A percentile compares a stretch with the other conserved stretches of the same genome.
These are phyloP conservation scores for Diaporthe vaccinii DNA, from an alignment of 2,329 filamentous ascomycete species.

Conservation along the genomic window DNA sequence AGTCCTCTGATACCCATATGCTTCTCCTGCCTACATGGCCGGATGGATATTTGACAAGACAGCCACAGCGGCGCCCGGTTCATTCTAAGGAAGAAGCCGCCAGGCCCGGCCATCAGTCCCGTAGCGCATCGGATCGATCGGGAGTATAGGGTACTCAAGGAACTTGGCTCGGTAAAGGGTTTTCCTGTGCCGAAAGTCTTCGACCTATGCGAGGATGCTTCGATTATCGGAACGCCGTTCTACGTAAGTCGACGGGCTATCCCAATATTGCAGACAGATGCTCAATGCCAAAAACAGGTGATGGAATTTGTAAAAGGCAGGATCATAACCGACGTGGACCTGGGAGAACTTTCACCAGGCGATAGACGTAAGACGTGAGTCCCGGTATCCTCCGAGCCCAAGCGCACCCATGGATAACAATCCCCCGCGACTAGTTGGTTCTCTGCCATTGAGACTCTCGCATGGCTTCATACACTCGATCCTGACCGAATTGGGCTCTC, in stretches of 20 bases:
- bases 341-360: not conserved
- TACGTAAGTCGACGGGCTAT: not conserved
- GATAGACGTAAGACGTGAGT: not conserved
- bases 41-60: not conserved
- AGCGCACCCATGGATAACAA: not conserved
- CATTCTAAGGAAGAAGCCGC: not conserved
- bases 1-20: not conserved
- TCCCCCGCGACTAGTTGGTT: not conserved
- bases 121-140: not conserved
- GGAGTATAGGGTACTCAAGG: not conserved
- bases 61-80: not conserved
- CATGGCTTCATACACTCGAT: not conserved
- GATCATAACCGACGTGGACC: not conserved
- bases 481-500: not conserved
- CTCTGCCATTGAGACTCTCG: not conserved
- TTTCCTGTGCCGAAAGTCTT: not conserved
- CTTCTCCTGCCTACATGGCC: not conserved
- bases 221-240: not conserved
- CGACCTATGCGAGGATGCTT: not conserved
- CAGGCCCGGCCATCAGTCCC: not conserved
- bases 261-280: not conserved
- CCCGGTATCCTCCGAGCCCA: not conserved
- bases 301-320: not conserved
- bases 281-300: not conserved
- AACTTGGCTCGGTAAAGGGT: not conserved